Percentiles rank a stretch among this genome's conserved stretches.
phyloP scores from a whole-genome alignment of 768 basidiomycete species.

The Chiua virens region DNA sequence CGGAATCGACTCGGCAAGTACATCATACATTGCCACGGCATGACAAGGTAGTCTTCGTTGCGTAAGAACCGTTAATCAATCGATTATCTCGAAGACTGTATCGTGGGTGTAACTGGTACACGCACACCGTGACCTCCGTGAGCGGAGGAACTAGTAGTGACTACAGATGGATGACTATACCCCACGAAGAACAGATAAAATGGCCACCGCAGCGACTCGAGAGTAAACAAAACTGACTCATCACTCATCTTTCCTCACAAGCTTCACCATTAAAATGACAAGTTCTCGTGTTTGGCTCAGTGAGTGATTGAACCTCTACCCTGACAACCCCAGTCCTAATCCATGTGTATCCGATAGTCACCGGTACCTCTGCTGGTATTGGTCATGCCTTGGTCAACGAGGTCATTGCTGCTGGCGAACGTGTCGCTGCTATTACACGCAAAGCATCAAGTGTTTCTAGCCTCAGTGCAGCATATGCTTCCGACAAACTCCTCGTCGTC shows the following conservation, averaged over 20 bases:
- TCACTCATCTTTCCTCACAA: neutral
- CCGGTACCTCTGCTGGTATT: conserved; percentile 43
- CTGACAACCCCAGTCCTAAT: neutral
- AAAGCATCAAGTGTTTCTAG: conserved; percentile 19
- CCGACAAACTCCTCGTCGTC: conserved; percentile 26
- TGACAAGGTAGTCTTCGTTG: too few species aligned
- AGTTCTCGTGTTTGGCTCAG: conserved; percentile 24
- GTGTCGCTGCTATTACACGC: conserved; percentile 28
- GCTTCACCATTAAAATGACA: conserved; percentile 5
- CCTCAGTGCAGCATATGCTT: conserved; percentile 13
- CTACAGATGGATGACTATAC: neutral
- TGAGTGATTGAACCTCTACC: neutral
- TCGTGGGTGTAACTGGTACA: too few species aligned
- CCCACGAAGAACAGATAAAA: conserved; percentile 11
- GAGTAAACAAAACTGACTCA: neutral
- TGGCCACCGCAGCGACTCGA: neutral
- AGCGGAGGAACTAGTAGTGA: too few species aligned
- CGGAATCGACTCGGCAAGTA: too few species aligned
- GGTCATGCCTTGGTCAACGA: conserved; percentile 33
- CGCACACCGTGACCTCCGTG: too few species aligned
- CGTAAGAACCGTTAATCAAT: too few species aligned
- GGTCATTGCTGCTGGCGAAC: conserved; percentile 26
- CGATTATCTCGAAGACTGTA: too few species aligned
- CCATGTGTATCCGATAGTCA: conserved; percentile 29
- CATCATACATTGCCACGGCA: too few species aligned